Evolutionary conservation across 2,329 filamentous ascomycete genomes (phyloP), one percentile per base, ranked within the genome.

Genomic region (Dactylellina cionopaga): DNA sequence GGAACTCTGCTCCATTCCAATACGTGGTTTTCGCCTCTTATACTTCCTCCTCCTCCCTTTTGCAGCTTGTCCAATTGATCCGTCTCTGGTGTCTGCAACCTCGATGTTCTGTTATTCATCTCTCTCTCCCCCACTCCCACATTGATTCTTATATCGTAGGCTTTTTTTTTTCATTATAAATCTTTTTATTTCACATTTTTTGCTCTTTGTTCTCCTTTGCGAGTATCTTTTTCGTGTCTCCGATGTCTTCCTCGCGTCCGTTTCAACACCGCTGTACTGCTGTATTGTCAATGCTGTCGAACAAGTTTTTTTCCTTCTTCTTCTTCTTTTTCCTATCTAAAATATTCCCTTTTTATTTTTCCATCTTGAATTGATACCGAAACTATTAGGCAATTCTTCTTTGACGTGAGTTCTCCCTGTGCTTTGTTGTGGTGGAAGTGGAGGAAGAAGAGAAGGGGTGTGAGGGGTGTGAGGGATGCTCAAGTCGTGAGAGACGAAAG

Each of bases 1-100:
- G 58, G 41, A 68, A 59, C 54, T 35, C 46, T 39, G 25, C 51
- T 68, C 27, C 24, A 6, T 29, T 60, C 7, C 5, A n/a, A n/a
- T n/a, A n/a, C n/a, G n/a, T n/a, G n/a, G n/a, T n/a, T n/a, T 33
- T 56, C 31, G 47, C 37, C 47, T 29, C 65, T 51, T 70, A 70
- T 70, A 70, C 65, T 58, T 70, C 51, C 37, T 51, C 17, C 52
- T 29, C 19, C 54, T 44, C 24, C 15, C 5, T 43, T 10, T 46
- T 52, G 33, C 9, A 35, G 22, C 3, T 27, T 29, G 6, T 59
- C 55, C 7, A 52, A 52, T 24, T 52, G 35, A 13, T 47, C n/a
- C n/a, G n/a, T n/a, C n/a, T 35, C 33, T 51, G n/a, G 19, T 33
- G 1, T 24, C 25, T 24, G 5, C 17, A 24, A 37, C 35, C 9